Percentiles rank a stretch among this genome's conserved stretches.
Conservation (phyloP, 495 filamentous ascomycete species). For the Neurospora sublineolata region DNA sequence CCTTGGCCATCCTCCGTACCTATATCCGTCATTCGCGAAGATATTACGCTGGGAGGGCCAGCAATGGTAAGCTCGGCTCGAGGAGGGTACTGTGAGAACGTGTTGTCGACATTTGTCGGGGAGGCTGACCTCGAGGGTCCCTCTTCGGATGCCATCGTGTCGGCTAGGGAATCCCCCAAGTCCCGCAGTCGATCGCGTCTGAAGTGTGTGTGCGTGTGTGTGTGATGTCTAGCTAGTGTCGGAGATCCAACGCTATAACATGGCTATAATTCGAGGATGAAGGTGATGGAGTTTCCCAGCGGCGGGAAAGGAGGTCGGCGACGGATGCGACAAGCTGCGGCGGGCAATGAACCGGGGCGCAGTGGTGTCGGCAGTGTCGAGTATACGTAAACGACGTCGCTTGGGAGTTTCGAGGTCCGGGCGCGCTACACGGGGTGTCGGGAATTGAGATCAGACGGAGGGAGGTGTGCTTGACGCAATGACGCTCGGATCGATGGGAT, state of each 20-base stretch:
- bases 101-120: constrained; percentile 26
- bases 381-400: constrained; percentile 1
- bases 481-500: not conserved
- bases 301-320: not conserved
- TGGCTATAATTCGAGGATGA: not conserved
- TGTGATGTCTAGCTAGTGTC: not conserved
- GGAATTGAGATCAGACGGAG: not conserved
- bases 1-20: constrained; percentile 44
- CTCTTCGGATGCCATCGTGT: constrained; percentile 26
- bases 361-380: not conserved
- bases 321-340: not conserved
- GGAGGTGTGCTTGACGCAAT: not conserved
- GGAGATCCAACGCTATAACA: constrained; percentile 2
- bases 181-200: not conserved
- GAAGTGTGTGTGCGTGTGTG: not conserved
- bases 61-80: constrained; percentile 13
- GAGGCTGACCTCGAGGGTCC: constrained; percentile 22
- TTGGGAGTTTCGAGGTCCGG: constrained; percentile 10
- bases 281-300: not conserved
- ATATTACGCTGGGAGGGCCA: constrained; percentile 57
- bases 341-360: not conserved
- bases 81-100: constrained; percentile 28
- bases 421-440: constrained; percentile 12
- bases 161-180: not conserved
- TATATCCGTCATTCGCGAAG: constrained; percentile 76